Conservation (phyloP, 768 basidiomycete genomes). For the Boletus rubescentipes region DNA sequence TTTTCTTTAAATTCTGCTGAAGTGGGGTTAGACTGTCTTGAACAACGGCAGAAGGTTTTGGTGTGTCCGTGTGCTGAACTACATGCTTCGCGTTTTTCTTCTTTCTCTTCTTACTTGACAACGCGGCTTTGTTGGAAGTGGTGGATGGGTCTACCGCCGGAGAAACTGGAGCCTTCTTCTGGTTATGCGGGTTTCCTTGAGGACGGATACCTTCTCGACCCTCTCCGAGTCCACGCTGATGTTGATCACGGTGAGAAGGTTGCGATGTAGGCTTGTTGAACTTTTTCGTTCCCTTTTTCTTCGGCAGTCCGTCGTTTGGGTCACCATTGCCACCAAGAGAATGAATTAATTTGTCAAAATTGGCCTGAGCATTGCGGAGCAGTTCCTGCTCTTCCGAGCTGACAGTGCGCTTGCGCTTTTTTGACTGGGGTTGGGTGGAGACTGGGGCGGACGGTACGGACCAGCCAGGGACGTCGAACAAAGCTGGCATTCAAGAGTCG, state of each 20-base stretch:
- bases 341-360: conserved; percentile 61
- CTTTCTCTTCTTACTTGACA: conserved; percentile 16
- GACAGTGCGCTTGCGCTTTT: conserved; percentile 54
- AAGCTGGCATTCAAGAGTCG: conserved; percentile 29
- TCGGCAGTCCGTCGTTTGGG: conserved; percentile 19
- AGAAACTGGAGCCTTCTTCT: conserved; percentile 10
- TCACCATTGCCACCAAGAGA: conserved; percentile 39
- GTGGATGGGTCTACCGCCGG: conserved; percentile 8
- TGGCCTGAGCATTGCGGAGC: conserved; percentile 42
- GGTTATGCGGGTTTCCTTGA: neutral
- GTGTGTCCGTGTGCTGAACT: conserved; percentile 21
- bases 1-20: conserved; percentile 77
- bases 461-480: conserved; percentile 75
- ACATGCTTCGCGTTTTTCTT: conserved; percentile 20
- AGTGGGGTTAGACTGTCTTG: conserved; percentile 56
- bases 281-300: conserved; percentile 20
- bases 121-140: neutral
- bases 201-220: neutral
- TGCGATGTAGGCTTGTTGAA: neutral
- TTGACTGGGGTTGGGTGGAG: conserved; percentile 33
- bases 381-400: conserved; percentile 37
- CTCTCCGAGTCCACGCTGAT: conserved; percentile 9
- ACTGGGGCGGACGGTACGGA: conserved; percentile 47
- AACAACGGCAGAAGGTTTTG: conserved; percentile 13
- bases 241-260: conserved; percentile 9